Evolutionary conservation across 768 basidiomycete genomes (phyloP).

Genomic region (Russula brevipes): DNA sequence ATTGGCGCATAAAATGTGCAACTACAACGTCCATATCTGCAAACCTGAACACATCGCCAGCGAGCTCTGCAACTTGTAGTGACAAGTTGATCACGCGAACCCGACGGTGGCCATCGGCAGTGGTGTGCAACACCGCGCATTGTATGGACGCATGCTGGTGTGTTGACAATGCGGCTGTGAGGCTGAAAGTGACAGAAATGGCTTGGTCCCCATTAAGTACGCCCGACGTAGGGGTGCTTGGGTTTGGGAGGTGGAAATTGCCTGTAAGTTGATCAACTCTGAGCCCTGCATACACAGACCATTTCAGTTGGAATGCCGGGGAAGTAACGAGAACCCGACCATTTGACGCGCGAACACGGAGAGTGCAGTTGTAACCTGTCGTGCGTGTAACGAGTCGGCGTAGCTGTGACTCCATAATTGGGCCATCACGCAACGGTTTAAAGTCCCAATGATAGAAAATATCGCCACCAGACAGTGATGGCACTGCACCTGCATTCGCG

Average conservation of each 20-base stretch:
- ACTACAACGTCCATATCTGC: constrained; percentile 88
- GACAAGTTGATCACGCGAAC: constrained; percentile 87
- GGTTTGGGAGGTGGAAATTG: constrained; percentile 60
- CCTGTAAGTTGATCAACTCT: constrained; percentile 62
- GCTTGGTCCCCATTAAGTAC: constrained; percentile 78
- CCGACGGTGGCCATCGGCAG: constrained; percentile 65
- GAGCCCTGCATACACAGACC: constrained; percentile 43
- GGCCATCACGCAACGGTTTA: constrained; percentile 58
- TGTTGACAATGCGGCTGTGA: constrained; percentile 62
- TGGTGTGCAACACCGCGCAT: constrained; percentile 84
- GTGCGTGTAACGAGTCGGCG: constrained; percentile 60
- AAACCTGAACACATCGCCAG: constrained; percentile 86
- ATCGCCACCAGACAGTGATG: constrained; percentile 81
- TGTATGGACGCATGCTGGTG: constrained; percentile 76
- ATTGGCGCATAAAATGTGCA: constrained; percentile 67
- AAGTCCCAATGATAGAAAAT: constrained; percentile 92
- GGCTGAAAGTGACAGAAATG: constrained; percentile 67
- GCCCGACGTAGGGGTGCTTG: constrained; percentile 75
- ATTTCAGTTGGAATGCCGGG: not conserved
- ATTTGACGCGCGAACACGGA: constrained; percentile 80
- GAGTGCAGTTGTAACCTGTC: constrained; percentile 72
- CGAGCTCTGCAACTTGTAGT: constrained; percentile 70
- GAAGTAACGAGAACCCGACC: constrained; percentile 42
- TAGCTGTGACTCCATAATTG: constrained; percentile 69
- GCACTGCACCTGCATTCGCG: constrained; percentile 47